Base-by-base conservation (phyloP, 768 basidiomycete genomes). In the Trametes elegans region DNA sequence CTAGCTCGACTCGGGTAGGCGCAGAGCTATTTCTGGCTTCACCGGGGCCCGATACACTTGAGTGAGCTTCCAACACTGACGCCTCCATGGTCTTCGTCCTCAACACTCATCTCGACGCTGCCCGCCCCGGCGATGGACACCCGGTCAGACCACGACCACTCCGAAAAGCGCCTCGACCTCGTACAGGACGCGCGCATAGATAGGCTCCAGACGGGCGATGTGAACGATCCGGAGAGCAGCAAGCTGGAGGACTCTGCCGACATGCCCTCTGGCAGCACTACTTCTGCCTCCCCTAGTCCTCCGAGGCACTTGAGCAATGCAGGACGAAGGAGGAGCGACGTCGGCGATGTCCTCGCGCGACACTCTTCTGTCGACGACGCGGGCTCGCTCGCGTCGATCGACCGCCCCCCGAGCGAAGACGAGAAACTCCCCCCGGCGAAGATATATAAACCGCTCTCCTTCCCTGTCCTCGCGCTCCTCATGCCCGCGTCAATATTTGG, bases 401-500 rank as follows among this genome's bases (percentile, higher is more conserved):
- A 78, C 52, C 69, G 66, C 28, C 78, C 77, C 6, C 74, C 75
- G 1, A 67, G 65, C 47, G 68, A 64, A 43, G 58, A 51, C 19
- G 71, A 73, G 47, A 59, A 67, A 19, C 47, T 72, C 5, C 69
- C 76, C 2, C 59, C 65, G 1, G 53, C 71, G 1, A 76, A 74
- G 41, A 63, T 72, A 50, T 78, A 76, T 57, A 68, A 62, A 32
- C 87, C 90, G 0, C 74, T 84, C 36, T 84, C 86, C 5, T 68
- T 80, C 32, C 81, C 84, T 40, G 79, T 90, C 40, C 61, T 93
- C 19, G 79, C 81, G 11, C 79, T 91, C 26, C 81, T 95, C 46
- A 82, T 88, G 65, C 88, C 93, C 9, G 82, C 84, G 3, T 85
- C 90, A n/a, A 81, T 95, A 44, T 78, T 96, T 41, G 95, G 95